Evolutionary conservation across 306 rosid species (phyloP).

Genomic region (Vicia sativa): DNA sequence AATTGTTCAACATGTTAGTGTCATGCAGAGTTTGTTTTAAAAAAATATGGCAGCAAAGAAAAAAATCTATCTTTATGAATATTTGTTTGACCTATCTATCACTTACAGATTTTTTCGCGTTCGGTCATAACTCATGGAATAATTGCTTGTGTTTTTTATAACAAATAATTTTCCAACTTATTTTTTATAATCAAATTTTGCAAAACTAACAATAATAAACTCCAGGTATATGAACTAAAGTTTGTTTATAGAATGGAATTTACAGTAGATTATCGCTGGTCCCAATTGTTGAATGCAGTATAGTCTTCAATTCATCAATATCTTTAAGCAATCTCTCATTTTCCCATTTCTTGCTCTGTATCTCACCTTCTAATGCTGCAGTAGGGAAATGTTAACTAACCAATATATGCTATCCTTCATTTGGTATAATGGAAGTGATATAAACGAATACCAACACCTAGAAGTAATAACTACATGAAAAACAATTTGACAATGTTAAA

Average conservation of each 20-base stretch:
- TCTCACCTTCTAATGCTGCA: constrained; percentile 66
- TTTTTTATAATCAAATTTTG: constrained; percentile 8
- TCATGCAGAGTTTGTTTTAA: too few relatives aligned
- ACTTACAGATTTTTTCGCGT: too few relatives aligned
- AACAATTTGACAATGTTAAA: neutral
- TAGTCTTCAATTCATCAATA: constrained; percentile 53
- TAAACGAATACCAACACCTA: neutral
- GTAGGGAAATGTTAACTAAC: neutral
- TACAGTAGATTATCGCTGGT: constrained; percentile 44
- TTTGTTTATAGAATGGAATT: constrained; percentile 30
- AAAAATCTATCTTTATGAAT: too few relatives aligned
- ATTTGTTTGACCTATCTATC: too few relatives aligned
- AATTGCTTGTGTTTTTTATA: neutral
- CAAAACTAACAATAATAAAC: constrained; percentile 18
- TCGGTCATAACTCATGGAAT: too few relatives aligned
- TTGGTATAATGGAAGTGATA: constrained; percentile 30
- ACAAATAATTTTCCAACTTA: constrained; percentile 17
- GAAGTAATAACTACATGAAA: constrained; percentile 13
- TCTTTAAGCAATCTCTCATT: constrained; percentile 63
- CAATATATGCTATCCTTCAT: neutral
- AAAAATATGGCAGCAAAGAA: too few relatives aligned
- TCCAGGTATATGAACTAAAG: constrained; percentile 12
- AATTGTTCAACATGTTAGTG: too few relatives aligned
- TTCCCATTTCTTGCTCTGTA: constrained; percentile 52
- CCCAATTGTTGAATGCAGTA: constrained; percentile 57